Conservation (phyloP, 2,329 filamentous ascomycete species). For the Alternaria rosae region DNA sequence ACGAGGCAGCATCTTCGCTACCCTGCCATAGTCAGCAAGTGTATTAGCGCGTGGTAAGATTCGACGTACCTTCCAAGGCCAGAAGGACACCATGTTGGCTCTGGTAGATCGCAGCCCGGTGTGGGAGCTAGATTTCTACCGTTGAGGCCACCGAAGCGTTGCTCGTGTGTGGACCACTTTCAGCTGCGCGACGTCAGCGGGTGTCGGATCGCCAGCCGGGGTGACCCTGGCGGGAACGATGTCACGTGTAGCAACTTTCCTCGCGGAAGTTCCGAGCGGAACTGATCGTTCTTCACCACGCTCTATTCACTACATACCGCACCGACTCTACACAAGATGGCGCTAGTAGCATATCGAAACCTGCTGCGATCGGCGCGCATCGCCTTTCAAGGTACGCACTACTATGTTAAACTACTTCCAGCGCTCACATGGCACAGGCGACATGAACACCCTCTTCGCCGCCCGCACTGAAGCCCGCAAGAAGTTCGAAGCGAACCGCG, state of each 20-base stretch:
- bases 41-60: background rate
- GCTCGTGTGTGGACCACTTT: constrained; percentile 29
- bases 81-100: constrained; percentile 76
- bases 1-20: constrained; percentile 84
- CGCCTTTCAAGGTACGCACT: constrained; percentile 76
- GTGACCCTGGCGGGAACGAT: constrained; percentile 22
- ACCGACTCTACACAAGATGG: constrained; percentile 57
- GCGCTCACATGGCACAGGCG: constrained; percentile 62
- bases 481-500: constrained; percentile 74
- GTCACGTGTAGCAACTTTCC: constrained; percentile 33
- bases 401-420: too few species aligned
- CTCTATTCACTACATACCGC: background rate
- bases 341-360: constrained; percentile 78
- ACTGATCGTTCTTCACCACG: background rate
- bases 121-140: constrained; percentile 29
- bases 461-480: constrained; percentile 76
- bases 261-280: constrained; percentile 20
- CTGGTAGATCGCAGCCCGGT: constrained; percentile 36
- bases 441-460: constrained; percentile 71
- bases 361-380: constrained; percentile 81
- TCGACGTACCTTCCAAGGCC: constrained; percentile 65
- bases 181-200: constrained; percentile 30
- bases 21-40: constrained; percentile 60
- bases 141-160: constrained; percentile 36
- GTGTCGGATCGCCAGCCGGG: constrained; percentile 34